A percentile compares a stretch with the other conserved stretches of the same genome.
These are phyloP conservation scores for Talaromyces sp. DNA, from an alignment of 2,329 filamentous ascomycete genomes.

Conservation along the genomic window DNA sequence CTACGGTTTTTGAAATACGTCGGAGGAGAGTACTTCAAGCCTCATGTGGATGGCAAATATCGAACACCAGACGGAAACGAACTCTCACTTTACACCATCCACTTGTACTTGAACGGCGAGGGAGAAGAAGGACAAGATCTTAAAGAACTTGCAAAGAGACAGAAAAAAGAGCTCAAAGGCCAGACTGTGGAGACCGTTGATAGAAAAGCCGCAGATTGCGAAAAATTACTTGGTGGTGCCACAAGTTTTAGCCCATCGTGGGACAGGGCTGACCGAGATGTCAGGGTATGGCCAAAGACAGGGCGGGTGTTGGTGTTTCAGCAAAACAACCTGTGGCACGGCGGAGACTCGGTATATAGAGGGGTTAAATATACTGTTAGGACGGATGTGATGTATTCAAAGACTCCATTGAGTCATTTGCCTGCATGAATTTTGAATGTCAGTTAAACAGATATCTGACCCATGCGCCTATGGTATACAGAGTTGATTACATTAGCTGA, in stretches of 20 bases:
- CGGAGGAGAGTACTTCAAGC: constrained; percentile 66
- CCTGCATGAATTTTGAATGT: no score
- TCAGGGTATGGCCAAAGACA: constrained; percentile 46
- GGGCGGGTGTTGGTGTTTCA: constrained; percentile 55
- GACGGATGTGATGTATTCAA: constrained; percentile 41
- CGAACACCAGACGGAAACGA: constrained; percentile 50
- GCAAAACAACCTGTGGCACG: constrained; percentile 49
- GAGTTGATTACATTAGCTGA: no score
- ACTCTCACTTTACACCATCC: constrained; percentile 50
- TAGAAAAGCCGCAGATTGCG: neutral
- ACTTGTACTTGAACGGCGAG: constrained; percentile 51
- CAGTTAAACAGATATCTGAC: no score
- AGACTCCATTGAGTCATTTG: neutral
- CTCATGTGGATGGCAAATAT: constrained; percentile 65
- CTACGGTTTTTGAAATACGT: constrained; percentile 71
- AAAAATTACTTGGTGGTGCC: constrained; percentile 47
- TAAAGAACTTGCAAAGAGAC: constrained; percentile 19
- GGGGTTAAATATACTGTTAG: constrained; percentile 54
- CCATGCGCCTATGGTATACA: no score
- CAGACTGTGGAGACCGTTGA: constrained; percentile 17
- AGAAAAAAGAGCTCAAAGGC: constrained; percentile 14
- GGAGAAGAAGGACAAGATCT: constrained; percentile 30
- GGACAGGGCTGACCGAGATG: constrained; percentile 27
- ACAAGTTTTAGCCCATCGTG: constrained; percentile 46
- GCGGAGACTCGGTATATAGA: constrained; percentile 50